Evolutionary conservation across 768 basidiomycete species (phyloP), one percentile per base, ranked within the genome.

Genomic region (Lentinula boryana): DNA sequence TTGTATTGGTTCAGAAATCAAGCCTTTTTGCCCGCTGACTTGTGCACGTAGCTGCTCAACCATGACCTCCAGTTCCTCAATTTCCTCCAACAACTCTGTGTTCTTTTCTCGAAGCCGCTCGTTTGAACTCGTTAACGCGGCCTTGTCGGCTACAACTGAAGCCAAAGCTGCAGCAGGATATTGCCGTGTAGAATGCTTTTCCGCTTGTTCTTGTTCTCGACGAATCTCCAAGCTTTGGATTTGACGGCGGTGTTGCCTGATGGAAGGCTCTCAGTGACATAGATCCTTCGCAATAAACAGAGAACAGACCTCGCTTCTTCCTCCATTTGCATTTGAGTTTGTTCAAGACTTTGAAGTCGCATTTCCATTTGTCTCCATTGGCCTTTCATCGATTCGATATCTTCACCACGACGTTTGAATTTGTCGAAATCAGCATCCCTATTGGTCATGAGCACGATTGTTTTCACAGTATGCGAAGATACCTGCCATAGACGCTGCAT

Each of bases 371-470:
- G 85, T 68, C 79, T 81, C 67, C 82, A 86, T 60, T 80, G 77
- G 66, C 76, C 81, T 53, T 79, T 79, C 73, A 90, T 78, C 2
- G 73, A 65, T 43, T 80, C 75, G 15, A 91, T 78, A 59, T 86
- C 77, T 44, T 84, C 81, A 38, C 78, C 84, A 43, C 84, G 81
- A 50, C 83, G 81, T 60, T 86, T 88, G 63, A 87, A 88, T 65
- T 79, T 87, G 58, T 79, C 76, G 63, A 90, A 89, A 67, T 93
- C 91, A 23, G 76, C 76, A 62, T 91, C 88, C 89, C 91, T 93
- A 62, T 12, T 49, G 38, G 52, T 57, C n/a, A 62, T 55, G 32
- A n/a, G 36, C 9, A 55, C 15, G 15, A 15, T 10, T 13, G 55
- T 31, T 8, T 27, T 48, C 9, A 10, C 16, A 31, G 16, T 2